Base-by-base conservation (phyloP, 2,329 filamentous ascomycete species). In the Talaromyces verruculosus region DNA sequence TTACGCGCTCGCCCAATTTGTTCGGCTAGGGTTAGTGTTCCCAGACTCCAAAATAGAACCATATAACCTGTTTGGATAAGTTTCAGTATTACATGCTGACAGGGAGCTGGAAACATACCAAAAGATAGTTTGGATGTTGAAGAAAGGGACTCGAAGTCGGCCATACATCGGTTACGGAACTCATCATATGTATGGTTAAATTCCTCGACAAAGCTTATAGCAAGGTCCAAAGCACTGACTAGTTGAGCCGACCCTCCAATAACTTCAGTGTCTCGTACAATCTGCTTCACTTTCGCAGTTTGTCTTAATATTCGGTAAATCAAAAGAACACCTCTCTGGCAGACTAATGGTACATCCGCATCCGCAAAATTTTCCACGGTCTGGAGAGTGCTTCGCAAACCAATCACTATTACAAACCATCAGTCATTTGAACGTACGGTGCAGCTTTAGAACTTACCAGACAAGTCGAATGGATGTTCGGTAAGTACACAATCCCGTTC, bases 31-130 rank as follows among this genome's bases (percentile, higher is more conserved):
- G 25, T 45, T 30, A 64, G 37, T 11, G 17, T 41, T 13, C 49
- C 49, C 2, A 64, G n/a, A 10, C 41, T 37, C 37, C 61, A 58
- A 41, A 64, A 64, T 2, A 64, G 49, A 19, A 43, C 55, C 37
- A 43, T 11, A 35, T 58, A 47, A 11, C 61, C 51, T 64, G 19
- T 25, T 63, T 19, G 30, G 15, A 8, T 61, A 28, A 15, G 19
- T 17, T 35, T 22, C 10, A 35, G 17, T 19, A 49, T 10, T 1
- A 37, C 13, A 47, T 19, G 10, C 13, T 19, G 49, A 33, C 15
- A 33, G 28, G 15, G 17, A 28, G 13, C 17, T 62, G 0, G 13
- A 51, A 22, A 39, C 41, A 10, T 51, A 62, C 60, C 43, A 11
- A 51, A 49, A 62, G 43, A 51, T 5, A 62, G 33, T 62, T 51